phyloP scores from a whole-genome alignment of 169 alveolate genomes.

The Besnoitia besnoiti region DNA sequence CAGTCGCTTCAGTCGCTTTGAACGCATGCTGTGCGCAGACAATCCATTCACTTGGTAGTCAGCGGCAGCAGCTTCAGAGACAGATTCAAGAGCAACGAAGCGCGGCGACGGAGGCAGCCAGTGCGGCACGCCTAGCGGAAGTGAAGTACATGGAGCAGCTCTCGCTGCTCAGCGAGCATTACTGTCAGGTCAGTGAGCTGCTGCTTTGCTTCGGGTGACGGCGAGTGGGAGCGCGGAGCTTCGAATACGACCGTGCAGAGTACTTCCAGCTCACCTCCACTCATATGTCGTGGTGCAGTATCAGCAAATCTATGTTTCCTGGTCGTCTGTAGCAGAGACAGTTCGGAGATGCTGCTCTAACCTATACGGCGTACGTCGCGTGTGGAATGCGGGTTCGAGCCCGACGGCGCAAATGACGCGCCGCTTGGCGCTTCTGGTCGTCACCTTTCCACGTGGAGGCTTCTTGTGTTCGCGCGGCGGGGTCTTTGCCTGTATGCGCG shows the following conservation, averaged over 20 bases:
- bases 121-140: slow-evolving; percentile 19
- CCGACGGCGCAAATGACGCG: not conserved
- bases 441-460: not conserved
- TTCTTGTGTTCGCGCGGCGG: too few relatives aligned
- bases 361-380: too few relatives aligned
- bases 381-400: too few relatives aligned
- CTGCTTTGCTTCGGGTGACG: too few relatives aligned
- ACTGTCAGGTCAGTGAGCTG: slow-evolving; percentile 4
- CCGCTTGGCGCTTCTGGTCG: not conserved
- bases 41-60: not conserved
- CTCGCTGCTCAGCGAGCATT: slow-evolving; percentile 19
- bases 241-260: too few relatives aligned
- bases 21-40: not conserved
- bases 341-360: too few relatives aligned
- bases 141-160: slow-evolving; percentile 26
- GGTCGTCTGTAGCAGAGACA: too few relatives aligned
- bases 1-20: not conserved
- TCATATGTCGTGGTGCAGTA: too few relatives aligned
- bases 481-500: not conserved
- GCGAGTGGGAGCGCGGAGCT: too few relatives aligned
- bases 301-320: too few relatives aligned
- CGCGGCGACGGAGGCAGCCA: slow-evolving; percentile 30
- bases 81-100: slow-evolving; percentile 12
- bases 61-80: not conserved
- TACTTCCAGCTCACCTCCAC: too few relatives aligned